These are phyloP conservation scores for Letharia lupina DNA, from an alignment of 495 filamentous ascomycete species.

Conservation along the genomic window DNA sequence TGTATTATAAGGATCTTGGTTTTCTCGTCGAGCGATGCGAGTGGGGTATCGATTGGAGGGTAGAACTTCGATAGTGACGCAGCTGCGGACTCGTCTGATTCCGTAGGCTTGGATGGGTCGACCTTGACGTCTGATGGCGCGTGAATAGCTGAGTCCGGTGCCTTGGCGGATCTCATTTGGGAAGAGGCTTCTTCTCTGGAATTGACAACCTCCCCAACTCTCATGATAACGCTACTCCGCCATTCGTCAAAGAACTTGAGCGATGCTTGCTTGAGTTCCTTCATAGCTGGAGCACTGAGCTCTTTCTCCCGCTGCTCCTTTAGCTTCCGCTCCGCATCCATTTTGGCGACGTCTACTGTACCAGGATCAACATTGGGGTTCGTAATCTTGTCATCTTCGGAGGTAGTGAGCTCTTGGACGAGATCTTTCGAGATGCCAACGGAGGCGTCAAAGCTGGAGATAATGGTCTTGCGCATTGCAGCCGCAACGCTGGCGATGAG, in stretches of 20 bases:
- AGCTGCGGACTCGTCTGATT: constrained; percentile 29
- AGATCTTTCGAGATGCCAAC: constrained; percentile 20
- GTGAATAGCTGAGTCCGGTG: constrained; percentile 14
- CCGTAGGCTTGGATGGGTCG: constrained; percentile 15
- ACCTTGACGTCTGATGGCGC: constrained; percentile 16
- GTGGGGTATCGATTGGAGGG: constrained; percentile 38
- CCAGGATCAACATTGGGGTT: constrained; percentile 24
- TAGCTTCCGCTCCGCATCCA: constrained; percentile 26
- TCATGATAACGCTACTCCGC: constrained; percentile 50
- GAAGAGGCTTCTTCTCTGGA: constrained; percentile 38
- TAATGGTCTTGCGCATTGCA: constrained; percentile 38
- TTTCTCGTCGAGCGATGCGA: constrained; percentile 34
- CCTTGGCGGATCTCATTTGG: constrained; percentile 17
- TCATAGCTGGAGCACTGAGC: constrained; percentile 27
- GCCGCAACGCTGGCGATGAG: constrained; percentile 38
- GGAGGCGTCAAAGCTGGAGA: constrained; percentile 34
- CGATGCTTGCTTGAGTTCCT: constrained; percentile 34
- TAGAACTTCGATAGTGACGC: constrained; percentile 37
- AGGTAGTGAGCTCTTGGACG: constrained; percentile 16
- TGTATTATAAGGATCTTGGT: constrained; percentile 43
- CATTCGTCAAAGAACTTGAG: constrained; percentile 57
- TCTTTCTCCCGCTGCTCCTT: constrained; percentile 25
- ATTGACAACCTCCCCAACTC: constrained; percentile 60
- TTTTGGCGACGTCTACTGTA: constrained; percentile 24
- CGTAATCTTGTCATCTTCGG: constrained; percentile 25